These are phyloP conservation scores for Xylaria sp. DNA, from an alignment of 2,329 filamentous ascomycete species.

Conservation along the genomic window DNA sequence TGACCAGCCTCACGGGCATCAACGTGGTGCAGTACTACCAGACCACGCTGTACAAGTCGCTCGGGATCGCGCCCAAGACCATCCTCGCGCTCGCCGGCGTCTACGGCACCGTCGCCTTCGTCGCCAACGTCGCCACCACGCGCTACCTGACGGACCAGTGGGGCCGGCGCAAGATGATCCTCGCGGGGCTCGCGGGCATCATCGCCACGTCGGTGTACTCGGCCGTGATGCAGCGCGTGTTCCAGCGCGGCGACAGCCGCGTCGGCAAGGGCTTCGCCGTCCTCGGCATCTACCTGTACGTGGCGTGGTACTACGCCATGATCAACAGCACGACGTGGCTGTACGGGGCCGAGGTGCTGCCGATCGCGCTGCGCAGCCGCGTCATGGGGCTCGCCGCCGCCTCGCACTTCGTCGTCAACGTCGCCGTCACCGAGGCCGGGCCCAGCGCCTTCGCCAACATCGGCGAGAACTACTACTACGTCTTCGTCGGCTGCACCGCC, in stretches of 20 bases:
- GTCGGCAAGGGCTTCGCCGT: conserved; percentile 63
- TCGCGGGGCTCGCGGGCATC: conserved; percentile 54
- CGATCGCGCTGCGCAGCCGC: conserved; percentile 55
- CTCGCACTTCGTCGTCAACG: conserved; percentile 58
- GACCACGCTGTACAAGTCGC: conserved; percentile 57
- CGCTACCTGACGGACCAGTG: conserved; percentile 58
- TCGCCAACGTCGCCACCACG: conserved; percentile 53
- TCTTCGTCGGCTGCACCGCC: conserved; percentile 55
- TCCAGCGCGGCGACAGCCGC: conserved; percentile 57
- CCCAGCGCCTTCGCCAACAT: conserved; percentile 60
- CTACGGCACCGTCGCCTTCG: conserved; percentile 56
- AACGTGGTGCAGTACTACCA: conserved; percentile 56
- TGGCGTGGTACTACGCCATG: conserved; percentile 55
- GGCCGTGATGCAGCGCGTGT: conserved; percentile 60
- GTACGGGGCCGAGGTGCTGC: conserved; percentile 58
- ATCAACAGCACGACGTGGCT: conserved; percentile 58
- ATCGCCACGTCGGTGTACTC: conserved; percentile 61
- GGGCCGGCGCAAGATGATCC: conserved; percentile 63
- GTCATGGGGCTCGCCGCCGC: conserved; percentile 58
- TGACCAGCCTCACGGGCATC: conserved; percentile 59
- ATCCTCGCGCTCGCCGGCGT: conserved; percentile 58
- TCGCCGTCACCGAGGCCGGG: conserved; percentile 56
- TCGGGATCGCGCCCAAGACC: conserved; percentile 52
- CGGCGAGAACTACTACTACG: conserved; percentile 63
- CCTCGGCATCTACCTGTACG: conserved; percentile 60